These are phyloP conservation scores for Cercospora janseana DNA, from an alignment of 2,329 filamentous ascomycete species.

Conservation along the genomic window DNA sequence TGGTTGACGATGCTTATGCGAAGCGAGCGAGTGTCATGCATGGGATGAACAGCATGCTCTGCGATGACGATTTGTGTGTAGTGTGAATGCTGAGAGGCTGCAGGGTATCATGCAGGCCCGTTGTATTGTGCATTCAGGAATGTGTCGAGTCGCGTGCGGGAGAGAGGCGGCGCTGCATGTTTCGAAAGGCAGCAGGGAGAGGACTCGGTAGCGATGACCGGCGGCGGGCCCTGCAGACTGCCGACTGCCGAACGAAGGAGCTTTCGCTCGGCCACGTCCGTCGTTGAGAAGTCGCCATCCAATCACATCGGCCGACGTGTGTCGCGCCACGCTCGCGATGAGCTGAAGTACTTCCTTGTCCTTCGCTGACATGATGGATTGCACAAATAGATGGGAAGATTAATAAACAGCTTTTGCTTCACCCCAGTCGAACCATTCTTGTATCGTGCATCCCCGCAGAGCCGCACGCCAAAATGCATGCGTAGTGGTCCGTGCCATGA, in stretches of 20 bases:
- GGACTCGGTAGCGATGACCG: no score
- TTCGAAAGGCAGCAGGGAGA: conserved; percentile 1
- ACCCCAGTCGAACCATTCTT: background rate
- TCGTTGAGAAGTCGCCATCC: conserved; percentile 3
- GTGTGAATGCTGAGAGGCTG: background rate
- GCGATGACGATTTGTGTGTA: conserved; percentile 1
- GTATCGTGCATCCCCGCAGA: conserved; percentile 3
- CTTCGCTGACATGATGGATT: no score
- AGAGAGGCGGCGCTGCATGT: background rate
- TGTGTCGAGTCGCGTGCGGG: conserved; percentile 5
- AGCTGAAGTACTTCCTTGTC: no score
- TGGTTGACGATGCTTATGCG: conserved; percentile 16
- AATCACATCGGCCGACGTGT: conserved; percentile 4
- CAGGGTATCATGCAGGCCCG: no score
- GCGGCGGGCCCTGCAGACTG: conserved; percentile 1
- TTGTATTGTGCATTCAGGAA: conserved; percentile 7
- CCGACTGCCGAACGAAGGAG: conserved; percentile 4
- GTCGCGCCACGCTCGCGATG: conserved; percentile 5
- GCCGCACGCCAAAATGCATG: background rate
- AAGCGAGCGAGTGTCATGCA: conserved; percentile 20
- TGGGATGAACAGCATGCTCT: background rate
- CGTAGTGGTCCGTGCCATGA: no score
- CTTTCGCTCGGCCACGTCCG: conserved; percentile 4
- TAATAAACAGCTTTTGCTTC: background rate
- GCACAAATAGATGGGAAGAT: background rate